Conservation (phyloP, 2,329 filamentous ascomycete genomes). For the Aspergillus hortae region DNA sequence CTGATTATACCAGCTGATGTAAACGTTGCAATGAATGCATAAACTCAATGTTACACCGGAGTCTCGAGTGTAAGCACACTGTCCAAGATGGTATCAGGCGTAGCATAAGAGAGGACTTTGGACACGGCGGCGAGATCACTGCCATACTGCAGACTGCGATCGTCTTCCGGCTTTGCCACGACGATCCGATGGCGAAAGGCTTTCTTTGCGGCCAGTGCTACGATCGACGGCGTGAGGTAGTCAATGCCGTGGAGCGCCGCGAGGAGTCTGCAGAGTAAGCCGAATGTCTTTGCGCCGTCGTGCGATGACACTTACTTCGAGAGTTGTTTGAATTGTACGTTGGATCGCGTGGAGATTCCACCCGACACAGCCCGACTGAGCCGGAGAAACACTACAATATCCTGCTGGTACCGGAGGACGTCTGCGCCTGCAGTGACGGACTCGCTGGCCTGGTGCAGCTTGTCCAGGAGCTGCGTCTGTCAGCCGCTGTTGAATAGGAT, state of each 20-base stretch:
- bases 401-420: slow-evolving; percentile 78
- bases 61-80: slow-evolving; percentile 57
- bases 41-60: slow-evolving; percentile 42
- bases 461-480: slow-evolving; percentile 44
- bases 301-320: slow-evolving; percentile 45
- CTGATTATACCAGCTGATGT: no score
- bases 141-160: slow-evolving; percentile 91
- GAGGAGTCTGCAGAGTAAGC: slow-evolving; percentile 43
- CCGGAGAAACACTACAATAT: slow-evolving; percentile 81
- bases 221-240: slow-evolving; percentile 79
- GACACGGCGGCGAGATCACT: slow-evolving; percentile 70
- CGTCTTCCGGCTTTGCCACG: slow-evolving; percentile 65
- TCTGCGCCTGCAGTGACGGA: slow-evolving; percentile 68
- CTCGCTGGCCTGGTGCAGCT: slow-evolving; percentile 57
- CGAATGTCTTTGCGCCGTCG: not conserved
- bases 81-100: slow-evolving; percentile 55
- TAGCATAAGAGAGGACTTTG: slow-evolving; percentile 59
- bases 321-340: slow-evolving; percentile 69
- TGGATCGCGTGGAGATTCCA: slow-evolving; percentile 74
- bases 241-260: slow-evolving; percentile 76
- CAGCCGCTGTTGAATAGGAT: not conserved
- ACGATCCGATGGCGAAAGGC: slow-evolving; percentile 81
- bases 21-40: no score
- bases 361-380: slow-evolving; percentile 79
- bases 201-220: slow-evolving; percentile 78